These are phyloP conservation scores for Suhomyces bribrorum DNA, from an alignment of 1,139 yeast genomes.

Conservation along the genomic window DNA sequence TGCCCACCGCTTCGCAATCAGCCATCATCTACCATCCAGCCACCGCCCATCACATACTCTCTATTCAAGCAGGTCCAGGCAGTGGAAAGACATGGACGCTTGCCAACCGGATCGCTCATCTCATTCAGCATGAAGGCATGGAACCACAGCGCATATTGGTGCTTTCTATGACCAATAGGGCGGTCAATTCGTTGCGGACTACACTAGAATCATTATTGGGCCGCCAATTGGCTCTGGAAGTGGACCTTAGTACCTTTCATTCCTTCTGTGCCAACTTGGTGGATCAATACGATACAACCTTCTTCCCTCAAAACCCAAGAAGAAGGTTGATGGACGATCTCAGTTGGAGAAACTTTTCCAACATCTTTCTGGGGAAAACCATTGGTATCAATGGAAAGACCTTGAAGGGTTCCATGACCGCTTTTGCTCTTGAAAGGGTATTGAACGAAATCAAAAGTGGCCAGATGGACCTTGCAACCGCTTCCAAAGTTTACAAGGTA, in stretches of 20 bases:
- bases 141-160: slow-evolving; percentile 59
- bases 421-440: slow-evolving; percentile 33
- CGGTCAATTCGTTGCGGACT: slow-evolving; percentile 54
- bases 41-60: slow-evolving; percentile 39
- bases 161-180: slow-evolving; percentile 69
- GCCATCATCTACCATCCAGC: slow-evolving; percentile 38
- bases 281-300: slow-evolving; percentile 35
- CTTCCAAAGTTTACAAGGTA: slow-evolving; percentile 26
- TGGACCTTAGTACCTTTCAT: slow-evolving; percentile 63
- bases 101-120: slow-evolving; percentile 51
- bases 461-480: slow-evolving; percentile 25
- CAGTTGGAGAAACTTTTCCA: slow-evolving; percentile 50
- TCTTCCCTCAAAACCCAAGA: slow-evolving; percentile 21
- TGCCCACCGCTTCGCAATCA: slow-evolving; percentile 30
- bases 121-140: slow-evolving; percentile 40
- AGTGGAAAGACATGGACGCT: slow-evolving; percentile 73
- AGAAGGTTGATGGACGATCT: slow-evolving; percentile 50
- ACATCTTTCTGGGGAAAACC: slow-evolving; percentile 31
- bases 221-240: slow-evolving; percentile 26
- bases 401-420: slow-evolving; percentile 27
- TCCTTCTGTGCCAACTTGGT: slow-evolving; percentile 55
- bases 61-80: slow-evolving; percentile 71
- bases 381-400: slow-evolving; percentile 25
- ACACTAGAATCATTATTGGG: slow-evolving; percentile 41
- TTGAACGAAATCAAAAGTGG: slow-evolving; percentile 35